Evolutionary conservation across 2,329 filamentous ascomycete species (phyloP).

Genomic region (Metarhizium brunneum): DNA sequence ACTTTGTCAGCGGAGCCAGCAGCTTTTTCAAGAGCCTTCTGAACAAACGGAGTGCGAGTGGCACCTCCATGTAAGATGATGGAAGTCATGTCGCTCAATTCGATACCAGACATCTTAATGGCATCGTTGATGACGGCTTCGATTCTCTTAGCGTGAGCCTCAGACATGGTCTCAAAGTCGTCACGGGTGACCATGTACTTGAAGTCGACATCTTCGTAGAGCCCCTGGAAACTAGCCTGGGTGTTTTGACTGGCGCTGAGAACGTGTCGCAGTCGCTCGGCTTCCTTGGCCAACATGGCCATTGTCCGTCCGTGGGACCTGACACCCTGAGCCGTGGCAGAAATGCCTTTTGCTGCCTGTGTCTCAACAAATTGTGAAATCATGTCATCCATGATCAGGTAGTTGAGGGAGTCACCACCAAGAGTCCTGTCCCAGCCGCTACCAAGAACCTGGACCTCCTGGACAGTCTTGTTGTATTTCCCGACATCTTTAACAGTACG

Average conservation of each 20-base stretch:
- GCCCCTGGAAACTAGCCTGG: conserved; percentile 70
- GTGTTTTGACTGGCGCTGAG: conserved; percentile 89
- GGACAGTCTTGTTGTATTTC: conserved; percentile 91
- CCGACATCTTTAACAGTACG: conserved; percentile 83
- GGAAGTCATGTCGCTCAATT: conserved; percentile 70
- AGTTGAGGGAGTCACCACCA: conserved; percentile 83
- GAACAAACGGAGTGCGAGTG: conserved; percentile 86
- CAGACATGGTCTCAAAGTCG: conserved; percentile 72
- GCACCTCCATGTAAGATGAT: conserved; percentile 90
- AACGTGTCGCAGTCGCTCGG: conserved; percentile 77
- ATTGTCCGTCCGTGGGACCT: conserved; percentile 72
- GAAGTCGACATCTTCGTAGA: conserved; percentile 90
- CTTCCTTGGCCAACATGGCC: conserved; percentile 87
- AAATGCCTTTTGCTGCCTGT: conserved; percentile 54
- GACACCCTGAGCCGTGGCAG: conserved; percentile 53
- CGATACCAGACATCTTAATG: conserved; percentile 62
- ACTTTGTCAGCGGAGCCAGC: conserved; percentile 69
- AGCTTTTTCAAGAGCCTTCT: conserved; percentile 73
- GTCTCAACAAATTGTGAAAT: conserved; percentile 67
- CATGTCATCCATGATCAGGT: conserved; percentile 84
- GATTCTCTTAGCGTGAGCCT: conserved; percentile 59
- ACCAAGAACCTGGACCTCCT: conserved; percentile 86
- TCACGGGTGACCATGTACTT: conserved; percentile 76
- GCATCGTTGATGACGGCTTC: conserved; percentile 62
- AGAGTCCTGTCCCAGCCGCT: conserved; percentile 82